Conservation (phyloP, 306 rosid genomes). For the Urtica urens region DNA sequence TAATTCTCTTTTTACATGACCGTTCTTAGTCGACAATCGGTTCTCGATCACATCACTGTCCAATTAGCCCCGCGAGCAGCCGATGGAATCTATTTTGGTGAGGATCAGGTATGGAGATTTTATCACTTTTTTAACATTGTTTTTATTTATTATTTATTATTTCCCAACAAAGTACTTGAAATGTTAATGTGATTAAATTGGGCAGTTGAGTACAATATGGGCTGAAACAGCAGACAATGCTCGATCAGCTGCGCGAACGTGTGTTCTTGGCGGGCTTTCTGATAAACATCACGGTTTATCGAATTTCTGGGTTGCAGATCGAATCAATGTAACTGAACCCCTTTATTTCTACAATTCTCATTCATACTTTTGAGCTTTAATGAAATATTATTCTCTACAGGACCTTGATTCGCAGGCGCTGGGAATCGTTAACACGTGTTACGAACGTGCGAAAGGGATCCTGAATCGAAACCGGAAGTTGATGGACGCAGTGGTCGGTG, state of each 20-base stretch:
- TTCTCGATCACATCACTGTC: constrained; percentile 85
- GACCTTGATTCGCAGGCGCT: constrained; percentile 74
- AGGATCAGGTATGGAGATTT: constrained; percentile 42
- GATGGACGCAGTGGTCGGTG: constrained; percentile 68
- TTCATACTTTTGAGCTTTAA: not conserved
- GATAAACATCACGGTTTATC: constrained; percentile 68
- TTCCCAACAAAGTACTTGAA: not conserved
- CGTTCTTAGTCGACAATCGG: constrained; percentile 75
- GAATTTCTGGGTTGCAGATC: constrained; percentile 75
- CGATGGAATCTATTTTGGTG: constrained; percentile 84
- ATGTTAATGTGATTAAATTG: not conserved
- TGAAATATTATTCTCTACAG: constrained; percentile 23
- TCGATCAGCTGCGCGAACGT: constrained; percentile 78
- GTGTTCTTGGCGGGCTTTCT: constrained; percentile 87
- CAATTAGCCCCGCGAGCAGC: constrained; percentile 99
- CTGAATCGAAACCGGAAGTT: constrained; percentile 52
- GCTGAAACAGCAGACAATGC: constrained; percentile 98
- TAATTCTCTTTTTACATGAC: constrained; percentile 14
- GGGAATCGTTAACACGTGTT: constrained; percentile 51
- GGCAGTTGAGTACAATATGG: constrained; percentile 96
- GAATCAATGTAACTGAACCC: constrained; percentile 54
- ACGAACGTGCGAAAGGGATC: constrained; percentile 85
- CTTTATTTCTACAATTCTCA: constrained; percentile 13
- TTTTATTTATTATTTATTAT: not conserved
- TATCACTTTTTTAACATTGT: not conserved